Conservation (phyloP, 2,329 filamentous ascomycete genomes). For the Penicillium paneum region DNA sequence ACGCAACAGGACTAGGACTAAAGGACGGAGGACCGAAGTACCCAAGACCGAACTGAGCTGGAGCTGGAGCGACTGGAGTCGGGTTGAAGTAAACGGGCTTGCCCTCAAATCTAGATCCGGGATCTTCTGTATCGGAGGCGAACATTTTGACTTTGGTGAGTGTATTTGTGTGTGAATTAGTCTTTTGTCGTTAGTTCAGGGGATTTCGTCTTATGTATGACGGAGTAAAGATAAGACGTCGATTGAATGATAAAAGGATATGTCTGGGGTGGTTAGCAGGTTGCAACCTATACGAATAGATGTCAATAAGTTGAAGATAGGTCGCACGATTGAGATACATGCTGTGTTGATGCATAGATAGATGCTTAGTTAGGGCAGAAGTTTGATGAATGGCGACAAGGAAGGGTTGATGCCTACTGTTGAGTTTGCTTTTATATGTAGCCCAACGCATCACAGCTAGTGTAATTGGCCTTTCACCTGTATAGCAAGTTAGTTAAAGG, state of each 20-base stretch:
- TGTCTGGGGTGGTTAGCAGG: background rate
- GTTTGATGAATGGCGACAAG: background rate
- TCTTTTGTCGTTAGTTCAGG: background rate
- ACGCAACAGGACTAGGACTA: background rate
- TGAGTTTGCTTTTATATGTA: background rate
- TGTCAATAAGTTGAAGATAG: background rate
- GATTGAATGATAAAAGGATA: background rate
- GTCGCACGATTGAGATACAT: background rate
- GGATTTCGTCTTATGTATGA: background rate
- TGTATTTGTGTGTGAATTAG: background rate
- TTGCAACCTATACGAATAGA: background rate
- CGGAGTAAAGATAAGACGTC: background rate
- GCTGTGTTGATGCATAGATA: background rate
- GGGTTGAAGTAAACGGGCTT: background rate
- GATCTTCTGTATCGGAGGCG: background rate
- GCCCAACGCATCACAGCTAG: background rate
- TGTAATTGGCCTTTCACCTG: background rate
- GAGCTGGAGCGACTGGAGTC: background rate
- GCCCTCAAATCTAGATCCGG: no score
- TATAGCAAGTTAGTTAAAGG: background rate
- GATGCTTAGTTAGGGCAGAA: background rate
- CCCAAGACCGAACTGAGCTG: background rate
- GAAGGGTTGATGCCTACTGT: background rate
- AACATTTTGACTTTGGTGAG: background rate
- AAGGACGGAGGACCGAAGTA: background rate